A percentile compares a stretch with the other conserved stretches of the same genome.
phyloP scores from a whole-genome alignment of 75 land plant genomes.

The Cupressus sempervirens region DNA sequence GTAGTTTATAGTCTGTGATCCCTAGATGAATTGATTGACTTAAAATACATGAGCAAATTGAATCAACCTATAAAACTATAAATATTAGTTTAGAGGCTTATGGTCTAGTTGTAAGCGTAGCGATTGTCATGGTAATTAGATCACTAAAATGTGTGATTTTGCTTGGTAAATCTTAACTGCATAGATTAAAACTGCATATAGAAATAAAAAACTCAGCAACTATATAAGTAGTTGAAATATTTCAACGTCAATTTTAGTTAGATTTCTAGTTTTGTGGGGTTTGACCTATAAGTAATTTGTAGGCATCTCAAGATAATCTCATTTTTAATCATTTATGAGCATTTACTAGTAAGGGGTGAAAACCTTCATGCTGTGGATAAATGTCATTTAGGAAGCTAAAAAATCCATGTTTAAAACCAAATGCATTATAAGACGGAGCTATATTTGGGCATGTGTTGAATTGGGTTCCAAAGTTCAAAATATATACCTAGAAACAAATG shows the following conservation, averaged over 20 bases:
- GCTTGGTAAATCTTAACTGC: background rate
- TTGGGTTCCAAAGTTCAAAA: background rate
- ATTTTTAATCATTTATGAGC: too few species aligned
- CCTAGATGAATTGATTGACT: background rate
- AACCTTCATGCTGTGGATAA: too few species aligned
- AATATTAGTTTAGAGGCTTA: background rate
- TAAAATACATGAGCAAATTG: too few species aligned
- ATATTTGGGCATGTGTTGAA: background rate
- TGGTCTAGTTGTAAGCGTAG: background rate
- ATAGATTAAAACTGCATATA: background rate
- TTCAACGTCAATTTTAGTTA: too few species aligned
- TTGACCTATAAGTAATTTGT: too few species aligned
- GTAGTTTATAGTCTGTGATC: background rate
- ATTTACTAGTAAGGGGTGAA: too few species aligned
- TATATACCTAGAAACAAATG: background rate
- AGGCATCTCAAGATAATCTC: too few species aligned
- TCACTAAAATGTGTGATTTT: background rate
- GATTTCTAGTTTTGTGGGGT: too few species aligned
- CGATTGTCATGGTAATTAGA: background rate
- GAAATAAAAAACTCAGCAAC: background rate
- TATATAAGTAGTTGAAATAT: background rate
- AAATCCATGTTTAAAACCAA: background rate
- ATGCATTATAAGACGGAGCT: background rate
- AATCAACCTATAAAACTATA: background rate
- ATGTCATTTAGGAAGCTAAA: background rate